Percentiles rank a stretch among this genome's conserved stretches.
These are phyloP conservation scores for Tuber microsphaerosporum DNA, from an alignment of 495 filamentous ascomycete species.

Conservation along the genomic window DNA sequence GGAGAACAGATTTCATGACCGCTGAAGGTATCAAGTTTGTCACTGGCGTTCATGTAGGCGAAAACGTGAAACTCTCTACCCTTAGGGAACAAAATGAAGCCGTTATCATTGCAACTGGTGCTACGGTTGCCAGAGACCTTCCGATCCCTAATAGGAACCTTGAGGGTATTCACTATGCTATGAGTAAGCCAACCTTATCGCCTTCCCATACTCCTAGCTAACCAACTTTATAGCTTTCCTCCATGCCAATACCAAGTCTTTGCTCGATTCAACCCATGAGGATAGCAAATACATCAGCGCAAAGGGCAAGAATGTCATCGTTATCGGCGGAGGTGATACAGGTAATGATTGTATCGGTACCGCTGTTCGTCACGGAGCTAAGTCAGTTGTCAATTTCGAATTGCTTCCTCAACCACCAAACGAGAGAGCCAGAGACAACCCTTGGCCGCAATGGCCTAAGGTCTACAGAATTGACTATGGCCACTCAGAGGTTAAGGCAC, in stretches of 20 bases:
- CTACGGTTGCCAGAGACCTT: conserved; percentile 92
- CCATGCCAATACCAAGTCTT: conserved; percentile 96
- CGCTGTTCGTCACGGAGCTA: conserved; percentile 93
- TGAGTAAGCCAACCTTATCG: conserved; percentile 48
- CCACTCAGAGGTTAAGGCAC: conserved; percentile 92
- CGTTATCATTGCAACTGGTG: conserved; percentile 91
- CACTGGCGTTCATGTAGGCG: conserved; percentile 68
- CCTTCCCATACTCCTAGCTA: not conserved
- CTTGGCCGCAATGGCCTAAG: conserved; percentile 98
- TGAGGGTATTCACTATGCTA: conserved; percentile 92
- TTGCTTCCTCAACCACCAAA: conserved; percentile 88
- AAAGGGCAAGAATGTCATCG: conserved; percentile 92
- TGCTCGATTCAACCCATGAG: conserved; percentile 82
- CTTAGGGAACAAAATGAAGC: conserved; percentile 74
- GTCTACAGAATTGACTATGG: conserved; percentile 99
- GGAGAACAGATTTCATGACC: conserved; percentile 92
- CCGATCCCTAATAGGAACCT: conserved; percentile 87
- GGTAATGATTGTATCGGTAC: conserved; percentile 99
- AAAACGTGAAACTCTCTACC: conserved; percentile 68
- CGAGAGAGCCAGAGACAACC: conserved; percentile 93
- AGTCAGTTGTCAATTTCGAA: conserved; percentile 96
- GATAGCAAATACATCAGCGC: conserved; percentile 92
- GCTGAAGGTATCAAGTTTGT: conserved; percentile 82
- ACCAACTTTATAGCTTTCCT: conserved; percentile 58
- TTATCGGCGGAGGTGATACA: conserved; percentile 97